Conservation (phyloP, 176 grass and related monocot genomes). For the Carex kokanica region DNA sequence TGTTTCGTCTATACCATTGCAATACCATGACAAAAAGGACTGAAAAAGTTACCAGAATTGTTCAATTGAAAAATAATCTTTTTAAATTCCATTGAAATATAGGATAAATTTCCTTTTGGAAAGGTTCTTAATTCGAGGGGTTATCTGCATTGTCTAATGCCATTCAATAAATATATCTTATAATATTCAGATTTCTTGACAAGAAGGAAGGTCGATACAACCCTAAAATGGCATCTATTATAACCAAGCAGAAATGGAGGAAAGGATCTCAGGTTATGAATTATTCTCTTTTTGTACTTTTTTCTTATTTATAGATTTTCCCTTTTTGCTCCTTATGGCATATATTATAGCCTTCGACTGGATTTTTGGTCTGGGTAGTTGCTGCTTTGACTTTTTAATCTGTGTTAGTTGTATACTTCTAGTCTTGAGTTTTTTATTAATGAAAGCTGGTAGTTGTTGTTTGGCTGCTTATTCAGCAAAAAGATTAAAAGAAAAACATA, state of each 20-base stretch:
- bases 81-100: background rate
- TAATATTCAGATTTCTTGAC: slow-evolving; percentile 72
- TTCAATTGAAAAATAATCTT: background rate
- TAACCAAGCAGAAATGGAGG: slow-evolving; percentile 88
- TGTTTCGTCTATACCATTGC: background rate
- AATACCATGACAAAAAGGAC: background rate
- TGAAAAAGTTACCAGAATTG: background rate
- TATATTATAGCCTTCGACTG: background rate
- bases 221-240: slow-evolving; percentile 67
- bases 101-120: background rate
- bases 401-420: background rate
- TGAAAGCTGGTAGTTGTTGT: background rate
- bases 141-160: slow-evolving; percentile 13
- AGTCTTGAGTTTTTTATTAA: background rate
- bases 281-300: background rate
- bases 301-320: background rate
- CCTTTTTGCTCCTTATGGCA: background rate
- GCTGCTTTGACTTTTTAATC: background rate
- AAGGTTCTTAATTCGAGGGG: background rate
- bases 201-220: slow-evolving; percentile 74
- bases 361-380: background rate
- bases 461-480: background rate
- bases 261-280: slow-evolving; percentile 94
- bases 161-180: slow-evolving; percentile 20
- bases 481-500: background rate